Conservation (phyloP, 2,329 filamentous ascomycete genomes). For the Diplodia scrobiculata region DNA sequence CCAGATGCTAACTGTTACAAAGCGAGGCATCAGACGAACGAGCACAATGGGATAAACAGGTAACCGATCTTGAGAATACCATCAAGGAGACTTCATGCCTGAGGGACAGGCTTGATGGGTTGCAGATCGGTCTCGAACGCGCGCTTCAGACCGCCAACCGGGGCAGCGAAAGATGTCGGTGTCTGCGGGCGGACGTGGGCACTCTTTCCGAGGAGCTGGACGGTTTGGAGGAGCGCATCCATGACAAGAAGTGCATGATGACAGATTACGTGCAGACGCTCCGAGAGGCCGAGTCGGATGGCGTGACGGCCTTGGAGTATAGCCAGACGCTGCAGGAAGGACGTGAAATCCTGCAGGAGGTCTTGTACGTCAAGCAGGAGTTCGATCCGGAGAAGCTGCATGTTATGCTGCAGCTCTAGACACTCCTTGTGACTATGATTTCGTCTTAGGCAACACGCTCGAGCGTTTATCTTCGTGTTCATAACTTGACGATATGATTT, state of each 20-base stretch:
- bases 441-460: neutral
- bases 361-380: neutral
- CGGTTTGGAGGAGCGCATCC: neutral
- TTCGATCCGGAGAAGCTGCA: neutral
- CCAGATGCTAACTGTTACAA: neutral
- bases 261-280: neutral
- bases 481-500: neutral
- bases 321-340: constrained; percentile 5
- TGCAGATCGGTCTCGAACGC: constrained; percentile 6
- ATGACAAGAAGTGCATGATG: constrained; percentile 3
- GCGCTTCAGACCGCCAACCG: neutral
- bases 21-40: neutral
- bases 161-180: neutral
- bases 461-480: neutral
- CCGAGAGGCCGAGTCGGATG: neutral
- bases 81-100: neutral
- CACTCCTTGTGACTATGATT: neutral
- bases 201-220: neutral
- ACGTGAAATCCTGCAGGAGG: neutral
- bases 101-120: neutral
- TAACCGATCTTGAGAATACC: neutral
- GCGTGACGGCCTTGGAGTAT: constrained; percentile 7
- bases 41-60: neutral
- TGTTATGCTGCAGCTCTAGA: neutral
- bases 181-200: neutral